Evolutionary conservation across 495 filamentous ascomycete genomes (phyloP).

Genomic region (Penicillium cataractarum): DNA sequence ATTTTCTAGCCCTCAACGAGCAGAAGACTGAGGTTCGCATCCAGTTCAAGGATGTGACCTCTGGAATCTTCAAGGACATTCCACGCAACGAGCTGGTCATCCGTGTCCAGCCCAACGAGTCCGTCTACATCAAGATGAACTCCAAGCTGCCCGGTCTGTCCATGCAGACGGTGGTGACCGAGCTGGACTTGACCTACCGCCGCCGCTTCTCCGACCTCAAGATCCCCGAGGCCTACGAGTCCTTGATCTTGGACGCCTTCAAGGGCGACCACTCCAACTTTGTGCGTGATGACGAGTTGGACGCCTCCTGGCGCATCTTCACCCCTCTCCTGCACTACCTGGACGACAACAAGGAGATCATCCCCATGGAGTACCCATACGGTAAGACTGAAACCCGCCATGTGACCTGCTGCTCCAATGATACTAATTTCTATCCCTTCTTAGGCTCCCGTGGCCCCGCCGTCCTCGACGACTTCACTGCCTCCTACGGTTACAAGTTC

Average conservation of each 20-base stretch:
- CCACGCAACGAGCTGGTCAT: constrained; percentile 99
- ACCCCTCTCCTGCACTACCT: constrained; percentile 96
- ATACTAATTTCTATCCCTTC: not conserved
- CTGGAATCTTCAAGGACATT: constrained; percentile 99
- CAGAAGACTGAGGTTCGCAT: constrained; percentile 99
- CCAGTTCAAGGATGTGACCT: constrained; percentile 98
- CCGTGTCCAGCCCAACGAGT: constrained; percentile 98
- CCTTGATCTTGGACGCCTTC: constrained; percentile 92
- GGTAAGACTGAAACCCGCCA: constrained; percentile 59
- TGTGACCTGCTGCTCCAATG: not conserved
- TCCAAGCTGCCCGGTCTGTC: constrained; percentile 97
- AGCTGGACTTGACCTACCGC: constrained; percentile 97
- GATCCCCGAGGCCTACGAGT: constrained; percentile 99
- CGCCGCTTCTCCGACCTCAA: constrained; percentile 98
- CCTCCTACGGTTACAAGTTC: constrained; percentile 98
- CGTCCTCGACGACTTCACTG: constrained; percentile 96
- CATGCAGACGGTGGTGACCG: constrained; percentile 99
- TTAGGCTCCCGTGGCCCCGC: constrained; percentile 93
- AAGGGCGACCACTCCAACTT: constrained; percentile 99
- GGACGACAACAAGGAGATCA: constrained; percentile 98
- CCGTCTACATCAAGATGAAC: constrained; percentile 99
- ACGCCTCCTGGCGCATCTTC: constrained; percentile 99
- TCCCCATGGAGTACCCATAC: constrained; percentile 99
- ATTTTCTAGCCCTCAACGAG: constrained; percentile 79
- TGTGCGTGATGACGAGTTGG: constrained; percentile 97